Conservation (phyloP, 2,329 filamentous ascomycete species). For the Pestalotiopsis fici region DNA sequence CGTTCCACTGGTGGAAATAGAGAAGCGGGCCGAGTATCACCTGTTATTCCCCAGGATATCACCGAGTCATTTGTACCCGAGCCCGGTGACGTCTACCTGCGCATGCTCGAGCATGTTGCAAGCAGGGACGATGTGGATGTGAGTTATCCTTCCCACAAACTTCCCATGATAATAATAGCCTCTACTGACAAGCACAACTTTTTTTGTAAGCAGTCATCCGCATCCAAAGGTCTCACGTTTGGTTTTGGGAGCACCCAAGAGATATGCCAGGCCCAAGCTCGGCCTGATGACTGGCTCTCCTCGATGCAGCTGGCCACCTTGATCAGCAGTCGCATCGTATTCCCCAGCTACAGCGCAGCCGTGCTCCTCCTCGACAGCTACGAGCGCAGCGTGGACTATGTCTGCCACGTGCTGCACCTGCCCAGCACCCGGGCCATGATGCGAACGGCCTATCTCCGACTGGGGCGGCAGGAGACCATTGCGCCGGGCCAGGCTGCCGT, state of each 20-base stretch:
- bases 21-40: neutral
- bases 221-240: conserved; percentile 17
- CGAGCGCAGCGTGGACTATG: conserved; percentile 18
- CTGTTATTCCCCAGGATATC: neutral
- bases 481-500: conserved; percentile 22
- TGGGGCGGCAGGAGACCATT: conserved; percentile 19
- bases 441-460: conserved; percentile 20
- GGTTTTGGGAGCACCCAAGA: conserved; percentile 14
- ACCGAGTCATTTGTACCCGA: neutral
- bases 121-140: neutral
- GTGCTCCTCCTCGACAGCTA: conserved; percentile 20
- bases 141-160: neutral
- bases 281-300: neutral
- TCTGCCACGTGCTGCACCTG: conserved; percentile 24
- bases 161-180: neutral
- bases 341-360: conserved; percentile 19
- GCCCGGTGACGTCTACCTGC: neutral
- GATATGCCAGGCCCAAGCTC: conserved; percentile 12
- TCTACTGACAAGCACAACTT: neutral
- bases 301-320: neutral
- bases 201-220: neutral
- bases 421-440: conserved; percentile 21
- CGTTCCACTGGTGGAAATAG: neutral
- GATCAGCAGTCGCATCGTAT: conserved; percentile 10
- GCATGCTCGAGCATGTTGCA: neutral